phyloP scores from a whole-genome alignment of 306 rosid species.

The Prunus persica region DNA sequence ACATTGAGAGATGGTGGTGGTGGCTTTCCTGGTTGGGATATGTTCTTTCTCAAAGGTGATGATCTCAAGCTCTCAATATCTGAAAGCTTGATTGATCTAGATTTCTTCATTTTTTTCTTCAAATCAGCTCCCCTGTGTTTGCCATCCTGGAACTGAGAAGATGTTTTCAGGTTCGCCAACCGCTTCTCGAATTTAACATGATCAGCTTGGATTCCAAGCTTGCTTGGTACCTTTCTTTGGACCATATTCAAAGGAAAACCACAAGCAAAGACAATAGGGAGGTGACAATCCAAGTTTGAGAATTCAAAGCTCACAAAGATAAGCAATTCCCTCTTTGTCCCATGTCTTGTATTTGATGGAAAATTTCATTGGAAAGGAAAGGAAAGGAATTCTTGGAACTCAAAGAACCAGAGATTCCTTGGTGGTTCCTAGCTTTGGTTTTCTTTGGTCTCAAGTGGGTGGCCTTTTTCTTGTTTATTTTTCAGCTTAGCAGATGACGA shows the following conservation, averaged over 20 bases:
- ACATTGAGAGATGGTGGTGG: slow-evolving; percentile 36
- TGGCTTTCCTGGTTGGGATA: slow-evolving; percentile 43
- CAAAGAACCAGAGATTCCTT: slow-evolving; percentile 55
- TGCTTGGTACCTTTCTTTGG: slow-evolving; percentile 60
- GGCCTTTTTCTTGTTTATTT: slow-evolving; percentile 27
- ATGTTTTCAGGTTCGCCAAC: slow-evolving; percentile 44
- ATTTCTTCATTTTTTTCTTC: slow-evolving; percentile 83
- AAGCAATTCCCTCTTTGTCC: slow-evolving; percentile 26
- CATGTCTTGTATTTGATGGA: slow-evolving; percentile 19
- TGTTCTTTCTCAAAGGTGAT: slow-evolving; percentile 33
- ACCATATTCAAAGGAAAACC: slow-evolving; percentile 63
- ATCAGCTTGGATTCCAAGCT: slow-evolving; percentile 68
- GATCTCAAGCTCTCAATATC: slow-evolving; percentile 52
- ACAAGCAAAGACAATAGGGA: slow-evolving; percentile 15
- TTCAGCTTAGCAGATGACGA: slow-evolving; percentile 33
- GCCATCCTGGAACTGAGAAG: slow-evolving; percentile 58
- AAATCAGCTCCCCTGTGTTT: slow-evolving; percentile 66
- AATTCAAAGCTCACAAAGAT: slow-evolving; percentile 39
- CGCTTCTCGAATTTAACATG: slow-evolving; percentile 51
- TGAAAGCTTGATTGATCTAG: slow-evolving; percentile 60
- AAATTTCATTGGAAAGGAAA: slow-evolving; percentile 29
- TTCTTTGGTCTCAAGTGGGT: slow-evolving; percentile 34
- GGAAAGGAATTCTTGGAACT: slow-evolving; percentile 40
- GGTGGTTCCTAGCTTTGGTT: slow-evolving; percentile 38
- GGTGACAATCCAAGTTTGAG: slow-evolving; percentile 18